These are phyloP conservation scores for Croton laevigatus DNA, from an alignment of 441 rosid genomes.

Conservation along the genomic window DNA sequence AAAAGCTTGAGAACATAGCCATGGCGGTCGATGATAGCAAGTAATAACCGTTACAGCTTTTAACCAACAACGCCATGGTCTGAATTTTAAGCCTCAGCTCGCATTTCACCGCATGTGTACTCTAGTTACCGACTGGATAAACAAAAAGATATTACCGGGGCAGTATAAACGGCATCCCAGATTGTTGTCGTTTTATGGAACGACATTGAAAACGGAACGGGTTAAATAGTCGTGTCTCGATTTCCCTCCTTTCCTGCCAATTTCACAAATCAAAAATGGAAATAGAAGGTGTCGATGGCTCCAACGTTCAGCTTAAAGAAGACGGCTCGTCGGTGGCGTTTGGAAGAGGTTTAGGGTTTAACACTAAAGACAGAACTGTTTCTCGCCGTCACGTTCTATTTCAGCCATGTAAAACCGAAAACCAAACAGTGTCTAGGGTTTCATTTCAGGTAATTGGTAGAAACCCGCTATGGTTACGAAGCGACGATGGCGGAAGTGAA, in stretches of 20 bases:
- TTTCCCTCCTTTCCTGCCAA: not conserved
- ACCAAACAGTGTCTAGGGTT: conserved; percentile 40
- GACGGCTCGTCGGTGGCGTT: conserved; percentile 32
- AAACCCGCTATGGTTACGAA: conserved; percentile 64
- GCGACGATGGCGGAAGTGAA: conserved; percentile 19
- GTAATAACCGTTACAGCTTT: conserved; percentile 14
- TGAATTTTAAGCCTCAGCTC: conserved; percentile 7
- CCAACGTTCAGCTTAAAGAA: conserved; percentile 31
- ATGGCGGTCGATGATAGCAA: conserved; percentile 44
- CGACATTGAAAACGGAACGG: not conserved
- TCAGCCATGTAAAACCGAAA: conserved; percentile 20
- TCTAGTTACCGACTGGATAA: not conserved
- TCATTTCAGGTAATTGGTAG: conserved; percentile 55
- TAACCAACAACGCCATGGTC: conserved; percentile 22
- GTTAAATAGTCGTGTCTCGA: not conserved
- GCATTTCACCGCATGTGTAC: conserved; percentile 21
- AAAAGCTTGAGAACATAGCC: conserved; percentile 57
- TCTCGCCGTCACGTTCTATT: conserved; percentile 63
- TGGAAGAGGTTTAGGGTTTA: conserved; percentile 62
- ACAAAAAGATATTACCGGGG: not conserved
- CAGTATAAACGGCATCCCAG: too few species aligned
- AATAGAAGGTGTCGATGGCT: conserved; percentile 63
- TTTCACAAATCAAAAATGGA: conserved; percentile 41
- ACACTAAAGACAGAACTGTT: conserved; percentile 46
- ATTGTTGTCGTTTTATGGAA: too few species aligned